These are phyloP conservation scores for Sequoia sempervirens DNA, from an alignment of 75 land plant genomes.

Conservation along the genomic window DNA sequence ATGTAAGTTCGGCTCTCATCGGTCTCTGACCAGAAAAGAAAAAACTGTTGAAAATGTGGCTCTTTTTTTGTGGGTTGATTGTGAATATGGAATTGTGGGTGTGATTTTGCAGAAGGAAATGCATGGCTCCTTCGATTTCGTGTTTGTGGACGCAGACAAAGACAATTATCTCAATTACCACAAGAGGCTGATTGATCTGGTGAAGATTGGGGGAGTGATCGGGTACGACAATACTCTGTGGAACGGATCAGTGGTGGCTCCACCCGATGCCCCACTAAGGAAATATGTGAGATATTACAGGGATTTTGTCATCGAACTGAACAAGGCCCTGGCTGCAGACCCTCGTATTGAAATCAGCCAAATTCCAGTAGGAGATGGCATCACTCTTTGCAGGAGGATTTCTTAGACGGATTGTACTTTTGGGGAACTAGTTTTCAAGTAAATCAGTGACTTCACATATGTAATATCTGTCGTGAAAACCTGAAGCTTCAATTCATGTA, in stretches of 20 bases:
- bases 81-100: neutral
- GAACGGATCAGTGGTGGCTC: slow-evolving; percentile 65
- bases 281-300: slow-evolving; percentile 38
- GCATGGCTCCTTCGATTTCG: slow-evolving; percentile 66
- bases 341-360: slow-evolving; percentile 65
- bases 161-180: slow-evolving; percentile 73
- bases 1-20: slow-evolving; percentile 15
- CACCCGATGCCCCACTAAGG: slow-evolving; percentile 30
- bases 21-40: neutral
- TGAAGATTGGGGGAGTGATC: slow-evolving; percentile 75
- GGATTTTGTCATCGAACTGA: slow-evolving; percentile 46
- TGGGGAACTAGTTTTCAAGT: too few species aligned
- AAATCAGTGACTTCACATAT: too few species aligned
- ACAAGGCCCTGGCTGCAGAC: slow-evolving; percentile 61
- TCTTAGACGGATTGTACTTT: neutral
- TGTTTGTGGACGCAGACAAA: slow-evolving; percentile 88
- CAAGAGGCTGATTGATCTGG: slow-evolving; percentile 53
- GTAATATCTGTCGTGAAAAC: too few species aligned
- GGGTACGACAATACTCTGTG: slow-evolving; percentile 91
- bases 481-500: too few species aligned
- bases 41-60: neutral
- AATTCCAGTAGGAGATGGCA: slow-evolving; percentile 73
- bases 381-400: slow-evolving; percentile 75
- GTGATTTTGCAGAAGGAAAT: slow-evolving; percentile 25
- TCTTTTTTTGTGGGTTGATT: neutral